Evolutionary conservation across 2,329 filamentous ascomycete species (phyloP).

Genomic region (Aspergillus brasiliensis): DNA sequence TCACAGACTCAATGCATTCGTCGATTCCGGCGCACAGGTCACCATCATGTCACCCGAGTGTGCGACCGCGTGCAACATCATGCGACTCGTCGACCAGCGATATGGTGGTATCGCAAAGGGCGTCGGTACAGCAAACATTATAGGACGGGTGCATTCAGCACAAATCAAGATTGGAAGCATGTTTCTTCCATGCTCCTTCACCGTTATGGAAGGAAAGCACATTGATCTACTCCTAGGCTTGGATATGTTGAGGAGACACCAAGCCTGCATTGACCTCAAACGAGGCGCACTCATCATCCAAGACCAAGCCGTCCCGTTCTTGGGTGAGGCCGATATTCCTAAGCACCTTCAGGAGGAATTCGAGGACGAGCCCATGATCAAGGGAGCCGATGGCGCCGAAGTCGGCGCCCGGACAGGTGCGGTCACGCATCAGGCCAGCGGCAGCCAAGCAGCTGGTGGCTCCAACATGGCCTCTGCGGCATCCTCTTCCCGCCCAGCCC

Average conservation of each 20-base stretch:
- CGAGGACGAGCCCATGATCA: slow-evolving; percentile 77
- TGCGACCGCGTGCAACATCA: slow-evolving; percentile 90
- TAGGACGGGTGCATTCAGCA: slow-evolving; percentile 92
- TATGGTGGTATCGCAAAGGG: slow-evolving; percentile 91
- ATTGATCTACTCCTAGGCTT: slow-evolving; percentile 91
- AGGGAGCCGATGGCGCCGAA: slow-evolving; percentile 83
- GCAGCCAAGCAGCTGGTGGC: slow-evolving; percentile 17
- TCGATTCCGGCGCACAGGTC: slow-evolving; percentile 95
- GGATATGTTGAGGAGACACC: slow-evolving; percentile 96
- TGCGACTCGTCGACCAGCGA: slow-evolving; percentile 89
- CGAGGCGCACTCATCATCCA: slow-evolving; percentile 86
- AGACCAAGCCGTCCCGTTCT: slow-evolving; percentile 82
- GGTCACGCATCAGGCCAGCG: slow-evolving; percentile 41
- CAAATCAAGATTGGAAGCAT: slow-evolving; percentile 90
- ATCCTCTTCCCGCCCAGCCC: slow-evolving; percentile 28
- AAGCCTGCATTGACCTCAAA: slow-evolving; percentile 85
- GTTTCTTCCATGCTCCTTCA: slow-evolving; percentile 91
- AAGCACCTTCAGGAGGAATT: slow-evolving; percentile 72
- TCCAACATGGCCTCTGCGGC: slow-evolving; percentile 20
- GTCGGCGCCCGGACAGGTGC: slow-evolving; percentile 84
- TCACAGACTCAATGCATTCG: slow-evolving; percentile 88
- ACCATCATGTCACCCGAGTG: slow-evolving; percentile 98
- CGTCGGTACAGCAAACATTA: slow-evolving; percentile 90
- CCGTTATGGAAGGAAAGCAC: slow-evolving; percentile 98
- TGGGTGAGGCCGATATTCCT: slow-evolving; percentile 93